Percentiles rank a stretch among this genome's conserved stretches.
Conservation (phyloP, 345 rosid species). For the Bruguiera gymnorhiza region DNA sequence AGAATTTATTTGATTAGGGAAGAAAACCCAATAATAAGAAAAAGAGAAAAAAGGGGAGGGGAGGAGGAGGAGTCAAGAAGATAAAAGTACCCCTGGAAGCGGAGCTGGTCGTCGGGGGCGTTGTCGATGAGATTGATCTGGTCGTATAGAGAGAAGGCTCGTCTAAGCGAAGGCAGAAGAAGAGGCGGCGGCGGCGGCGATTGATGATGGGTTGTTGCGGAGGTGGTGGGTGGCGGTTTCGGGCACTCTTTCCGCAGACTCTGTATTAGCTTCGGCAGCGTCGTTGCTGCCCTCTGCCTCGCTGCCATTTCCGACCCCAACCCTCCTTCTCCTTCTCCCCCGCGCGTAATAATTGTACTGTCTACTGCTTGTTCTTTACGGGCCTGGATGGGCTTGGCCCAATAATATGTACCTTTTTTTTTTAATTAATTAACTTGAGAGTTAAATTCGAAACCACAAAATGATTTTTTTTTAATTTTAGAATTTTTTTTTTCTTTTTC, state of each 20-base stretch:
- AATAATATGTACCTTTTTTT: too few species aligned
- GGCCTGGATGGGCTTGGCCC: too few species aligned
- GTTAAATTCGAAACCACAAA: too few species aligned
- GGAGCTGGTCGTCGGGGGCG: constrained; percentile 89
- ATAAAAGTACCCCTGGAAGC: constrained; percentile 59
- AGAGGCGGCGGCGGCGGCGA: background rate
- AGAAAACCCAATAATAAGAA: too few species aligned
- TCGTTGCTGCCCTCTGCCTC: constrained; percentile 41
- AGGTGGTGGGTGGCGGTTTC: constrained; percentile 1
- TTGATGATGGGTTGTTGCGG: constrained; percentile 14
- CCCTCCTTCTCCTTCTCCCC: too few species aligned
- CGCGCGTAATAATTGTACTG: too few species aligned
- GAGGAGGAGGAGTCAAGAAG: too few species aligned
- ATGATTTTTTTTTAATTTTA: too few species aligned
- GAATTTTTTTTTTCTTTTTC: too few species aligned
- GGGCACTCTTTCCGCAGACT: constrained; percentile 35
- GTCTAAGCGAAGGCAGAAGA: constrained; percentile 61
- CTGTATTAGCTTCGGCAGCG: constrained; percentile 56
- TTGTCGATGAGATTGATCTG: constrained; percentile 91
- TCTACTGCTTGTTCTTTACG: too few species aligned
- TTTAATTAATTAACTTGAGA: too few species aligned
- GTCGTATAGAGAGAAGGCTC: constrained; percentile 91
- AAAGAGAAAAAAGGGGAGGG: background rate
- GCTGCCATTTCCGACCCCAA: constrained; percentile 37
- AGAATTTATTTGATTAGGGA: background rate